These are phyloP conservation scores for Metarhizium guizhouense DNA, from an alignment of 2,329 filamentous ascomycete species.

Conservation along the genomic window DNA sequence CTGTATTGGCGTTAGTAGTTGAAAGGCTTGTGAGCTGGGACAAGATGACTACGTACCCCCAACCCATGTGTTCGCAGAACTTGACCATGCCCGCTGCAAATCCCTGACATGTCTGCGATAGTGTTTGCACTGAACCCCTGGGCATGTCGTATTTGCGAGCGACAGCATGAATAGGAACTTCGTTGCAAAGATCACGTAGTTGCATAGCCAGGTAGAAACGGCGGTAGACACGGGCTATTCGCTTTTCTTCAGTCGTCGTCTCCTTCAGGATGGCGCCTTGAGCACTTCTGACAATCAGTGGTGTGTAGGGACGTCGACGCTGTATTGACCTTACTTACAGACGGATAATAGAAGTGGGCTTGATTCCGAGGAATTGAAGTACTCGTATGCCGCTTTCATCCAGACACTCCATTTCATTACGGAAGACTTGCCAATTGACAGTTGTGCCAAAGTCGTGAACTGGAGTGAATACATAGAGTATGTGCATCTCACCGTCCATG, in stretches of 20 bases:
- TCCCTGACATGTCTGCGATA: conserved; percentile 67
- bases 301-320: not conserved
- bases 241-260: conserved; percentile 49
- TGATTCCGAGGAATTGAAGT: conserved; percentile 58
- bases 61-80: conserved; percentile 70
- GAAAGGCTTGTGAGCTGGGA: not conserved
- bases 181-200: conserved; percentile 70
- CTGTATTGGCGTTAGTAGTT: conserved; percentile 24
- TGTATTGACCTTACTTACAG: conserved; percentile 38
- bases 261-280: conserved; percentile 58
- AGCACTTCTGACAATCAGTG: conserved; percentile 38
- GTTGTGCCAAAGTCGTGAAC: conserved; percentile 47
- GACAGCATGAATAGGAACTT: conserved; percentile 60
- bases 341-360: conserved; percentile 55
- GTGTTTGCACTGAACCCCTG: conserved; percentile 60
- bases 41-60: conserved; percentile 40
- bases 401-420: conserved; percentile 59
- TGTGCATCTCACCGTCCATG: conserved; percentile 73
- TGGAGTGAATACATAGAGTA: conserved; percentile 69
- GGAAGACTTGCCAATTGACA: conserved; percentile 66
- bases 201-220: conserved; percentile 70
- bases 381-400: conserved; percentile 66
- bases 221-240: conserved; percentile 54
- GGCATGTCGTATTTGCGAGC: conserved; percentile 62
- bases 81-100: conserved; percentile 74